phyloP scores from a whole-genome alignment of 2,329 filamentous ascomycete genomes.

The Thelonectria discophora region DNA sequence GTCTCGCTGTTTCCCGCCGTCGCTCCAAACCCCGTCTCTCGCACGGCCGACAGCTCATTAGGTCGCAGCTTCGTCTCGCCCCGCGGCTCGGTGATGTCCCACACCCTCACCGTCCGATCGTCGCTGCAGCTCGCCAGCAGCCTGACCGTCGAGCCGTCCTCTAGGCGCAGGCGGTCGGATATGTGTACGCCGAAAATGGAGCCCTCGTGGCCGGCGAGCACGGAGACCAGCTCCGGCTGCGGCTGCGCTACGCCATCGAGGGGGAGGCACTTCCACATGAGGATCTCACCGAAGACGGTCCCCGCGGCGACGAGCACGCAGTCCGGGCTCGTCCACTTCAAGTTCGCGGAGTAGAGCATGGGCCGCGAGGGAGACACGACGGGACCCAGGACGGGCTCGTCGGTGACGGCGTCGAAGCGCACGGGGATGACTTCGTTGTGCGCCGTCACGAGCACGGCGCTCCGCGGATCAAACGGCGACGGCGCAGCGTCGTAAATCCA shows the following conservation, averaged over 20 bases:
- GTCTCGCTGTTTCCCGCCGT: conserved; percentile 37
- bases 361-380: conserved; percentile 75
- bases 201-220: conserved; percentile 80
- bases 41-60: conserved; percentile 47
- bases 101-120: conserved; percentile 87
- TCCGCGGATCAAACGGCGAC: conserved; percentile 52
- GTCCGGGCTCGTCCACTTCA: conserved; percentile 67
- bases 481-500: conserved; percentile 79
- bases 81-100: conserved; percentile 75
- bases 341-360: conserved; percentile 85
- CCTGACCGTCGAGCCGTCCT: conserved; percentile 55
- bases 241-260: conserved; percentile 42
- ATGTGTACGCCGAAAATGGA: conserved; percentile 92
- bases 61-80: conserved; percentile 9
- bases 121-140: conserved; percentile 94
- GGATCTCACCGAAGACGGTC: conserved; percentile 93
- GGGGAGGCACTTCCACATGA: conserved; percentile 82
- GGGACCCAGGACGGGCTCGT: conserved; percentile 54
- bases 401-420: conserved; percentile 41
- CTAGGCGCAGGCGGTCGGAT: conserved; percentile 59
- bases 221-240: conserved; percentile 55
- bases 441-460: conserved; percentile 77
- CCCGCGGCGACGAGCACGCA: conserved; percentile 82
- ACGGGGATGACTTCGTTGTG: conserved; percentile 81
- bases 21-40: conserved; percentile 71